A percentile compares a stretch with the other conserved stretches of the same genome.
Evolutionary conservation across 352 stramenopile genomes (phyloP).

Genomic region (Phytophthora pseudosyringae): DNA sequence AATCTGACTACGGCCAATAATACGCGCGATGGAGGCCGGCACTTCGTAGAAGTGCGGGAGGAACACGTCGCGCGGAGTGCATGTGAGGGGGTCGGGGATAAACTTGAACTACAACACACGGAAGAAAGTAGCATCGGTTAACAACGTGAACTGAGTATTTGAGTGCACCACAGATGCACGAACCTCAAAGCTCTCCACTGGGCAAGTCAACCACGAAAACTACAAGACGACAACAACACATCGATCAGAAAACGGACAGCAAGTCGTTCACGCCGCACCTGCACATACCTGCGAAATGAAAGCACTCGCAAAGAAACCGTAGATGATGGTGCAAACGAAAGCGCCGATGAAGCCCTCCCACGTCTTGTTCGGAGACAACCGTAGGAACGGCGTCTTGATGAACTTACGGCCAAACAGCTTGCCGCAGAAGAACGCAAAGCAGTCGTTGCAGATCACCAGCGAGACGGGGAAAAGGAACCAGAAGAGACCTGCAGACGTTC

Average conservation of each 20-base stretch:
- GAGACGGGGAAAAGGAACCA: conserved; percentile 96
- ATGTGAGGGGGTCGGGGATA: conserved; percentile 74
- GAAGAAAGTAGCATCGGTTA: conserved; percentile 9
- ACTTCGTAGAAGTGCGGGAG: conserved; percentile 66
- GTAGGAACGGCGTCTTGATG: conserved; percentile 91
- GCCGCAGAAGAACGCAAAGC: conserved; percentile 95
- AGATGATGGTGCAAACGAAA: conserved; percentile 95
- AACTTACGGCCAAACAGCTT: conserved; percentile 91
- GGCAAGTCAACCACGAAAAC: conserved; percentile 95
- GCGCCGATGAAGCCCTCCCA: conserved; percentile 99
- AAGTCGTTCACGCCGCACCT: not conserved
- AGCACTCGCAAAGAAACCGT: conserved; percentile 92
- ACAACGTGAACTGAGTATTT: not conserved
- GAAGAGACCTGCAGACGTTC: conserved; percentile 77
- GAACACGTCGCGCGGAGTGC: conserved; percentile 70
- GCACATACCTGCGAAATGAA: conserved; percentile 83
- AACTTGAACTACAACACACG: conserved; percentile 48
- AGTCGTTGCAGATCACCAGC: conserved; percentile 96
- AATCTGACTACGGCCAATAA: conserved; percentile 79
- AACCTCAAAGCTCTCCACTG: conserved; percentile 83
- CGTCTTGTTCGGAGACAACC: conserved; percentile 99
- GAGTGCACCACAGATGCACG: not conserved
- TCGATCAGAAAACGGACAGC: conserved; percentile 6
- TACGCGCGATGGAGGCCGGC: conserved; percentile 76
- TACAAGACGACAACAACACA: conserved; percentile 22